Percentiles rank a stretch among this genome's conserved stretches.
Conservation (phyloP, 495 filamentous ascomycete species). For the Penicillium alfredii region DNA sequence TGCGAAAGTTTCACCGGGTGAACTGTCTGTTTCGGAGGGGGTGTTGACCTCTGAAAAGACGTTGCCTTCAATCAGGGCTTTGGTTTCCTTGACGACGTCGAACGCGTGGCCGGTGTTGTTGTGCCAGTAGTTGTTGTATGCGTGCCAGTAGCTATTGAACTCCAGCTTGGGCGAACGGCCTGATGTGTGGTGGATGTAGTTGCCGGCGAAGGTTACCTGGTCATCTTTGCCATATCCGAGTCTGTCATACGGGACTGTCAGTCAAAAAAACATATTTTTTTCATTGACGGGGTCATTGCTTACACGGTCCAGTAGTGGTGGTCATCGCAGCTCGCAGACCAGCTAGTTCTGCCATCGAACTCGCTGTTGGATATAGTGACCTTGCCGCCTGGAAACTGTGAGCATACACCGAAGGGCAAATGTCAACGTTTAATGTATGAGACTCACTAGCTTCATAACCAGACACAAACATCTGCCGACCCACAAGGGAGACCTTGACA, state of each 20-base stretch:
- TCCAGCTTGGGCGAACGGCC: constrained; percentile 49
- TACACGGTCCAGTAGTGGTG: constrained; percentile 52
- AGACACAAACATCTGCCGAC: constrained; percentile 27
- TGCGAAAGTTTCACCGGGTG: constrained; percentile 20
- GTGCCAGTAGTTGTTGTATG: constrained; percentile 35
- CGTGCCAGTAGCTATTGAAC: constrained; percentile 41
- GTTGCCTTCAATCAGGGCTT: constrained; percentile 27
- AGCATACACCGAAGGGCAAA: not conserved
- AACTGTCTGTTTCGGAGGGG: constrained; percentile 16
- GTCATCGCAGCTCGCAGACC: constrained; percentile 47
- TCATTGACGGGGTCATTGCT: too few species aligned
- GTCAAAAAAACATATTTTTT: too few species aligned
- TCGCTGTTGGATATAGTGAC: constrained; percentile 39
- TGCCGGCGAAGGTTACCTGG: constrained; percentile 30
- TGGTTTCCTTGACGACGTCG: constrained; percentile 18
- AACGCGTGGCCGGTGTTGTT: constrained; percentile 34
- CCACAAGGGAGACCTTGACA: constrained; percentile 29
- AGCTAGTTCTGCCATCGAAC: constrained; percentile 45
- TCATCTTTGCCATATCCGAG: constrained; percentile 28
- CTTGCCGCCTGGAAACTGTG: constrained; percentile 10
- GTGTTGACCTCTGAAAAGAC: constrained; percentile 28
- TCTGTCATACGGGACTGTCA: too few species aligned
- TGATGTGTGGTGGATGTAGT: constrained; percentile 46
- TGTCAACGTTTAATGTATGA: too few species aligned
- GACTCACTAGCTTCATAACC: constrained; percentile 24